Percentiles rank a stretch among this genome's conserved stretches.
phyloP scores from a whole-genome alignment of 106 monocot species.

The Dendrobium chrysotoxum region DNA sequence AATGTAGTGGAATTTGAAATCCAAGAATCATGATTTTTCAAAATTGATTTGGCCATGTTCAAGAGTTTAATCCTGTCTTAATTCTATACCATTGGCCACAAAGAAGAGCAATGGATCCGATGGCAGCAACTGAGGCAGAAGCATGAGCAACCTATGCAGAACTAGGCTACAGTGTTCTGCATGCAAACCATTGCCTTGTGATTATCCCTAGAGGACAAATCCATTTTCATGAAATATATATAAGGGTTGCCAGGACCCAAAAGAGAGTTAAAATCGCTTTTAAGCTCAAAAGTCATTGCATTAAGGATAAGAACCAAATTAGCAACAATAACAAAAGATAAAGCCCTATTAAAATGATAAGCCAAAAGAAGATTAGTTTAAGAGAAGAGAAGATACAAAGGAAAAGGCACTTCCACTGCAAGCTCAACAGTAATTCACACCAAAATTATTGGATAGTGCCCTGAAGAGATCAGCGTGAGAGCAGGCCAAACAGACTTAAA shows the following conservation, averaged over 20 bases:
- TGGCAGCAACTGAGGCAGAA: no score
- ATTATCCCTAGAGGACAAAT: neutral
- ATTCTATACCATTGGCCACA: no score
- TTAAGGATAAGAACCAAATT: neutral
- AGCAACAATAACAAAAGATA: neutral
- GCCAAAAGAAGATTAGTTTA: neutral
- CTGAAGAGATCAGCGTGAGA: neutral
- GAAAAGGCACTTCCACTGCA: neutral
- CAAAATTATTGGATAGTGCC: neutral
- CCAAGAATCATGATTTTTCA: no score
- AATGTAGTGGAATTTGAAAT: no score
- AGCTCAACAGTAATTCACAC: neutral
- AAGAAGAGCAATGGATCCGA: no score
- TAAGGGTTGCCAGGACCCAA: neutral
- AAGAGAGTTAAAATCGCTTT: neutral
- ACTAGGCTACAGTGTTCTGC: no score
- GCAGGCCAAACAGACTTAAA: neutral
- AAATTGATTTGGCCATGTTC: no score
- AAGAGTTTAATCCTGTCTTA: no score
- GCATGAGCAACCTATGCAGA: no score
- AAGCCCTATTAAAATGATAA: neutral
- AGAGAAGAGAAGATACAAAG: neutral
- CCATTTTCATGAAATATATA: neutral
- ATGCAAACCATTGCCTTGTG: neutral
- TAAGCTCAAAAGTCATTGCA: no score